Conservation (phyloP, 805 yeast genomes). For the Starmerella khaoyaiensis region DNA sequence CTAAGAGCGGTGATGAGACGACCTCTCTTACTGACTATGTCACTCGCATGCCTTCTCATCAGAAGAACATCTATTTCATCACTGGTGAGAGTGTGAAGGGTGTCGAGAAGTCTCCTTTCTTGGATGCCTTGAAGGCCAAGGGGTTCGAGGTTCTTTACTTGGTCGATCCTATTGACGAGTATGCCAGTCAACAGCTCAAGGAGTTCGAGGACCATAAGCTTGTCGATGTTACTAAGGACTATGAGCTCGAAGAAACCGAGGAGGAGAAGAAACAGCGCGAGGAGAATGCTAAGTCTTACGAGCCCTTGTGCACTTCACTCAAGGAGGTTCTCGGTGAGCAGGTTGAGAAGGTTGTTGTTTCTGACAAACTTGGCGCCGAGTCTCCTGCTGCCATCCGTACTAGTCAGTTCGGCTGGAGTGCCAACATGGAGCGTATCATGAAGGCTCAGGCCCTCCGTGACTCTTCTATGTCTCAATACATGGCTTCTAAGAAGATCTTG, state of each 20-base stretch:
- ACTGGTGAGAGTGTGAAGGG: constrained; percentile 98
- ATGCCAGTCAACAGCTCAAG: constrained; percentile 97
- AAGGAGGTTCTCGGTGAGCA: constrained; percentile 96
- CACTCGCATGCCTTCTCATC: constrained; percentile 99
- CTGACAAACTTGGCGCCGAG: constrained; percentile 81
- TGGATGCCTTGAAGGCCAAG: constrained; percentile 96
- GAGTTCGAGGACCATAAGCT: constrained; percentile 98
- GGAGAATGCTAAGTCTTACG: constrained; percentile 81
- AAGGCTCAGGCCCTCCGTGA: constrained; percentile 99
- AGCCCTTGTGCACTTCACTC: constrained; percentile 86
- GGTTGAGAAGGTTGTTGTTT: constrained; percentile 98
- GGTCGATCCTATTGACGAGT: constrained; percentile 99
- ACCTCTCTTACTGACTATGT: constrained; percentile 95
- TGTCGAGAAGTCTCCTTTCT: constrained; percentile 97
- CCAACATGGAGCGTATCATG: constrained; percentile 99
- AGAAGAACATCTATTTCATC: constrained; percentile 97
- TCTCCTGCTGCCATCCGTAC: constrained; percentile 99
- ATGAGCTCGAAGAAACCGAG: constrained; percentile 88
- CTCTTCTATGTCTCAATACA: constrained; percentile 96
- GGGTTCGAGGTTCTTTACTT: constrained; percentile 95
- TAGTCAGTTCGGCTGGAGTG: constrained; percentile 99
- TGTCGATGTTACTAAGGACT: constrained; percentile 98
- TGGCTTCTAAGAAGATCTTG: constrained; percentile 98
- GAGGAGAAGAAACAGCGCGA: constrained; percentile 95
- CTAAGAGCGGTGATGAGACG: constrained; percentile 85